Conservation (phyloP, 2,329 filamentous ascomycete genomes). For the Alternaria conjuncta region DNA sequence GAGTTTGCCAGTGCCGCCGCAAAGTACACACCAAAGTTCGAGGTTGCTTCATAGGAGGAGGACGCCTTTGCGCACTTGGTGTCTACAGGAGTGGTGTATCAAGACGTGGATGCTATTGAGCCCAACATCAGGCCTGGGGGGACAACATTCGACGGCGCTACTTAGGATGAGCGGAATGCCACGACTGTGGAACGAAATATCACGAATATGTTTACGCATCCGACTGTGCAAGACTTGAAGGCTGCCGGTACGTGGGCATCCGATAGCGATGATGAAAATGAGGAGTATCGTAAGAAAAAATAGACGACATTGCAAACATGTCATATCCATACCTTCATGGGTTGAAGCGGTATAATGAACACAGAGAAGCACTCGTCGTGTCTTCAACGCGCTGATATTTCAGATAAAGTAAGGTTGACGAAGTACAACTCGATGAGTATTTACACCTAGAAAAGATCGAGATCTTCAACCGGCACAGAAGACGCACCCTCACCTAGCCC, state of each 20-base stretch:
- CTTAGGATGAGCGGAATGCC: not conserved
- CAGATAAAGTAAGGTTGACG: no score
- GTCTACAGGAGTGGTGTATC: not conserved
- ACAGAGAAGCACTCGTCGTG: no score
- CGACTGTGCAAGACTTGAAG: not conserved
- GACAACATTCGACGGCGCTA: not conserved
- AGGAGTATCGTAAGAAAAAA: not conserved
- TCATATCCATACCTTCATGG: no score
- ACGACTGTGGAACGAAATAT: not conserved
- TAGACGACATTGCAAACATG: not conserved
- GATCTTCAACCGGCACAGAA: not conserved
- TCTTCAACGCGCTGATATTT: no score
- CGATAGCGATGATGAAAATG: not conserved
- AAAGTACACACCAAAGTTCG: slow-evolving; percentile 87
- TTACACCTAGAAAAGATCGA: not conserved
- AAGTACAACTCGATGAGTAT: no score
- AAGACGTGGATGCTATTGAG: not conserved
- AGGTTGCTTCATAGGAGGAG: slow-evolving; percentile 44
- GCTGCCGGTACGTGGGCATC: not conserved
- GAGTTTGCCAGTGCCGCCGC: slow-evolving; percentile 84
- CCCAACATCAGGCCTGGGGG: not conserved
- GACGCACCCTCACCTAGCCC: accelerated
- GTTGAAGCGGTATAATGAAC: no score
- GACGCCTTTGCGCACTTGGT: not conserved
- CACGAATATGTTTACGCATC: not conserved